Conservation (phyloP, 495 filamentous ascomycete species). For the Neurospora terricola region DNA sequence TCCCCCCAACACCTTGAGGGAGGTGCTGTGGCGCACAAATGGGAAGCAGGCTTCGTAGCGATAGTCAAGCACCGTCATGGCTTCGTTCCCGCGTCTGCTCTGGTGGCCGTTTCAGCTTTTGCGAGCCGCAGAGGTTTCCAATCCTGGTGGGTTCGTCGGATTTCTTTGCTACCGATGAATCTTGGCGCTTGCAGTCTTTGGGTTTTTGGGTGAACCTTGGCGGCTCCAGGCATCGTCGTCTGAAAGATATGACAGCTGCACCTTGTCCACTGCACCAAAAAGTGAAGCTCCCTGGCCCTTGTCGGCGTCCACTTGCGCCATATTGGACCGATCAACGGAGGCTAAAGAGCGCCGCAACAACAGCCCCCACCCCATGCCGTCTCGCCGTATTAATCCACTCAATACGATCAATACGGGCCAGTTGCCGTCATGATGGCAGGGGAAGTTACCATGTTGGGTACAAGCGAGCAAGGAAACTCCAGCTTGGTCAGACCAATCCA, state of each 20-base stretch:
- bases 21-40: not conserved
- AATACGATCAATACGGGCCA: not conserved
- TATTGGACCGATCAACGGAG: not conserved
- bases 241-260: not conserved
- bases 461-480: not conserved
- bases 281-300: not conserved
- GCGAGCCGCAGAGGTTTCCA: not conserved
- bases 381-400: not conserved
- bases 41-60: not conserved
- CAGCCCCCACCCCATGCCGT: not conserved
- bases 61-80: not conserved
- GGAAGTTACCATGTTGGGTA: not conserved
- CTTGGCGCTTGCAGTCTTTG: not conserved
- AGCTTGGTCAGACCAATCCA: not conserved
- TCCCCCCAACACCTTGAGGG: not conserved
- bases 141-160: not conserved
- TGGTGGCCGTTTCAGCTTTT: not conserved
- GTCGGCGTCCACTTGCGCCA: not conserved
- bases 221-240: not conserved
- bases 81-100: not conserved
- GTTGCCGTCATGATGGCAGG: not conserved
- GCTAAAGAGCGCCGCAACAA: not conserved
- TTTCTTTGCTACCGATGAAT: not conserved
- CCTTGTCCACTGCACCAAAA: not conserved
- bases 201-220: not conserved